phyloP scores from a whole-genome alignment of 495 filamentous ascomycete genomes.

The Penicillium alfredii region DNA sequence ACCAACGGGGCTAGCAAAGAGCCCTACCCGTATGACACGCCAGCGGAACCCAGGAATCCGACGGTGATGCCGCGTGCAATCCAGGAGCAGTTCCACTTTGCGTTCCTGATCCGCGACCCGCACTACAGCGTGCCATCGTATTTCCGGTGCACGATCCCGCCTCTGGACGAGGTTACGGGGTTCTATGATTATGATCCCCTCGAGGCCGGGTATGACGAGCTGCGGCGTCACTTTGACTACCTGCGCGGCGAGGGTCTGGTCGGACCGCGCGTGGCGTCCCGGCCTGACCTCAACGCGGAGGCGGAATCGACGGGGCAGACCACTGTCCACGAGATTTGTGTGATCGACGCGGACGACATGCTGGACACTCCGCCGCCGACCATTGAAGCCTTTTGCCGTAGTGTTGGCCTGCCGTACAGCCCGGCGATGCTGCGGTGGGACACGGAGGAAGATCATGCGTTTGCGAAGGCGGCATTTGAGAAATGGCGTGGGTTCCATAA shows the following conservation, averaged over 20 bases:
- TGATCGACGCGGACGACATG: slow-evolving; percentile 94
- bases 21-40: slow-evolving; percentile 54
- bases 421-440: slow-evolving; percentile 79
- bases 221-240: slow-evolving; percentile 80
- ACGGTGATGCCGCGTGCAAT: slow-evolving; percentile 70
- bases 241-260: slow-evolving; percentile 56
- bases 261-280: slow-evolving; percentile 52
- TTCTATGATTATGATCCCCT: slow-evolving; percentile 78
- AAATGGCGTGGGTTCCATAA: slow-evolving; percentile 98
- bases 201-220: slow-evolving; percentile 87
- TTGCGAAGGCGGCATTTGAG: slow-evolving; percentile 67
- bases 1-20: slow-evolving; percentile 21
- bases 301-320: slow-evolving; percentile 5
- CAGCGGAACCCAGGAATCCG: slow-evolving; percentile 61
- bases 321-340: slow-evolving; percentile 58
- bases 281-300: slow-evolving; percentile 21
- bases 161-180: slow-evolving; percentile 70
- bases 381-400: slow-evolving; percentile 70
- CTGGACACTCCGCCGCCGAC: slow-evolving; percentile 72
- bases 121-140: slow-evolving; percentile 81
- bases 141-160: slow-evolving; percentile 93
- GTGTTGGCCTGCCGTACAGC: slow-evolving; percentile 65
- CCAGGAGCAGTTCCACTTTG: slow-evolving; percentile 76
- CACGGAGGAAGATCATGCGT: slow-evolving; percentile 56
- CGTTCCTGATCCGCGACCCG: slow-evolving; percentile 96